These are phyloP conservation scores for Hypomontagnella submonticulosa DNA, from an alignment of 495 filamentous ascomycete genomes.

Conservation along the genomic window DNA sequence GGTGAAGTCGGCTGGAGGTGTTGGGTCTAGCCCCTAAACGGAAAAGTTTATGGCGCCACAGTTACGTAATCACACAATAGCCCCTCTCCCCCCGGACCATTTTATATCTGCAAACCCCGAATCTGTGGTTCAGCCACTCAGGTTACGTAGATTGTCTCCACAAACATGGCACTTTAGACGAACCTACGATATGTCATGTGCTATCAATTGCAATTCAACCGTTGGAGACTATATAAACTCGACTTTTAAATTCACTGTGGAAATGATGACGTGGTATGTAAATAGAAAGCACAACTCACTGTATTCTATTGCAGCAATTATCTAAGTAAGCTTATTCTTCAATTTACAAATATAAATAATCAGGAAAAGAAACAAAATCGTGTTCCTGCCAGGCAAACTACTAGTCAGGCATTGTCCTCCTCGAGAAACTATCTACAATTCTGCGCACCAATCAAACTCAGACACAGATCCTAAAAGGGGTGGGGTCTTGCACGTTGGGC, in stretches of 20 bases:
- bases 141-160: slow-evolving; percentile 31
- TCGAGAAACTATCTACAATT: slow-evolving; percentile 20
- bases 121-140: slow-evolving; percentile 37
- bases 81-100: slow-evolving; percentile 41
- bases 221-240: neutral
- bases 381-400: slow-evolving; percentile 5
- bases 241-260: neutral
- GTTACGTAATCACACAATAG: slow-evolving; percentile 38
- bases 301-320: no score
- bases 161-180: slow-evolving; percentile 18
- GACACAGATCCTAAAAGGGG: slow-evolving; percentile 44
- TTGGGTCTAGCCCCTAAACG: slow-evolving; percentile 42
- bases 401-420: slow-evolving; percentile 25
- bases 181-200: slow-evolving; percentile 25
- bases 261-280: neutral
- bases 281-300: no score
- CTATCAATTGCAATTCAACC: slow-evolving; percentile 16
- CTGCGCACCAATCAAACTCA: slow-evolving; percentile 43
- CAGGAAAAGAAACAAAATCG: neutral
- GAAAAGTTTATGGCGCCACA: slow-evolving; percentile 43
- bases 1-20: slow-evolving; percentile 46
- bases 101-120: slow-evolving; percentile 25
- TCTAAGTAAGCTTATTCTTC: no score
- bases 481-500: slow-evolving; percentile 41
- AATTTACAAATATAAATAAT: slow-evolving; percentile 3